phyloP scores from a whole-genome alignment of 1,139 yeast species.

The Kodamaea arcana region DNA sequence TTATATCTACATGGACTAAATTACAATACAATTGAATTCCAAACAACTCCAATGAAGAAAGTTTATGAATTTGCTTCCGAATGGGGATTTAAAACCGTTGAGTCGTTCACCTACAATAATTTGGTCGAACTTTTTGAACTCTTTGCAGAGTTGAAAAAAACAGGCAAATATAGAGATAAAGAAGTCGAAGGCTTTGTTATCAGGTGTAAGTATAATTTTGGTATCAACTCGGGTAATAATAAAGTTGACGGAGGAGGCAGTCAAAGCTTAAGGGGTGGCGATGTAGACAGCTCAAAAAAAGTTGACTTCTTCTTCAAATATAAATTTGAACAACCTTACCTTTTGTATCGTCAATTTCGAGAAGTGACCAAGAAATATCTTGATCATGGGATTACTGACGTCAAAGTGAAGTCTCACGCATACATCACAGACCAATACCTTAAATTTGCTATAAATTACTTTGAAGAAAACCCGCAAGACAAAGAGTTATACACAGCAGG shows the following conservation, averaged over 20 bases:
- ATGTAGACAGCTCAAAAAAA: no score
- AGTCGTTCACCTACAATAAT: conserved; percentile 37
- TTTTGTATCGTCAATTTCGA: conserved; percentile 85
- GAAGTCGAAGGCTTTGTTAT: conserved; percentile 95
- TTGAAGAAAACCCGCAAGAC: conserved; percentile 43
- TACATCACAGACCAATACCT: conserved; percentile 64
- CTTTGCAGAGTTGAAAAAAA: conserved; percentile 52
- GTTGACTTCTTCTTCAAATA: conserved; percentile 79
- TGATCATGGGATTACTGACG: conserved; percentile 23
- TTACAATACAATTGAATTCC: conserved; percentile 57
- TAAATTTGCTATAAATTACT: conserved; percentile 55
- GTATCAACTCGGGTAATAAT: background rate
- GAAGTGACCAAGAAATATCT: conserved; percentile 72
- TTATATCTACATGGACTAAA: conserved; percentile 88
- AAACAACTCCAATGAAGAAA: conserved; percentile 56
- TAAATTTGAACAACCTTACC: conserved; percentile 93
- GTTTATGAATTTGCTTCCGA: conserved; percentile 57
- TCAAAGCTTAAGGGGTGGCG: no score
- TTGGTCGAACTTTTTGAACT: conserved; percentile 44
- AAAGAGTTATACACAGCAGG: conserved; percentile 49
- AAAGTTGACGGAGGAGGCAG: no score
- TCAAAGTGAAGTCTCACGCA: conserved; percentile 45
- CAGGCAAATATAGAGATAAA: conserved; percentile 66
- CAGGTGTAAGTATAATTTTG: conserved; percentile 44
- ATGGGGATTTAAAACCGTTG: conserved; percentile 71